These are phyloP conservation scores for Kwoniella dejecticola DNA, from an alignment of 768 basidiomycete species.

Conservation along the genomic window DNA sequence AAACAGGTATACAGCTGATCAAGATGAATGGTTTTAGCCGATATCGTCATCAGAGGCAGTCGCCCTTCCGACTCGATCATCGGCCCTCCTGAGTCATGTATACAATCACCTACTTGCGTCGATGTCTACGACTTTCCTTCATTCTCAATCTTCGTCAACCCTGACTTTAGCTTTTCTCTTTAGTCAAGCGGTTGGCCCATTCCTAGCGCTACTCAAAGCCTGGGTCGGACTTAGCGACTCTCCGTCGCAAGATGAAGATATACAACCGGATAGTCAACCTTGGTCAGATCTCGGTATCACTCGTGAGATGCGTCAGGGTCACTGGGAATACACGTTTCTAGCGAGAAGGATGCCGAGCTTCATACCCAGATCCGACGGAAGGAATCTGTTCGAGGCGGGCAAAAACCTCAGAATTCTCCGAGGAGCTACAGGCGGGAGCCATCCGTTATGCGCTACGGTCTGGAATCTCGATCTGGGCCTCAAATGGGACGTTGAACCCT, in stretches of 20 bases:
- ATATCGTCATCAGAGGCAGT: constrained; percentile 10
- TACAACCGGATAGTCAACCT: constrained; percentile 32
- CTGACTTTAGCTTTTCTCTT: constrained; percentile 40
- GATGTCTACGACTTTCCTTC: constrained; percentile 7
- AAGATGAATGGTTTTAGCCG: constrained; percentile 19
- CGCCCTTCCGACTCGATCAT: constrained; percentile 28
- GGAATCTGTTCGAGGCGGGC: constrained; percentile 46
- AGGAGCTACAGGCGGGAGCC: constrained; percentile 35
- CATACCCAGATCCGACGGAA: constrained; percentile 26
- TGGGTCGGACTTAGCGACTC: constrained; percentile 40
- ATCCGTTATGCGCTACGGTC: constrained; percentile 32
- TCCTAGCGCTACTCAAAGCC: constrained; percentile 32
- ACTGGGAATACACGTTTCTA: constrained; percentile 40
- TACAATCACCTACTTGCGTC: constrained; percentile 33
- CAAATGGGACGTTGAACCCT: constrained; percentile 28
- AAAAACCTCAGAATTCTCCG: constrained; percentile 37
- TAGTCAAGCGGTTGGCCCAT: constrained; percentile 24
- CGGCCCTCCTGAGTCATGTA: constrained; percentile 34
- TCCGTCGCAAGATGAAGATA: constrained; percentile 18
- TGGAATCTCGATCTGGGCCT: constrained; percentile 30
- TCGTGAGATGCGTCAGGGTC: constrained; percentile 5
- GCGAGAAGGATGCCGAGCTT: constrained; percentile 41
- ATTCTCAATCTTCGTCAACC: background rate
- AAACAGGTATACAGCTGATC: background rate
- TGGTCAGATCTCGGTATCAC: constrained; percentile 49